Conservation (phyloP, 495 filamentous ascomycete species). For the Rusavskia elegans region DNA sequence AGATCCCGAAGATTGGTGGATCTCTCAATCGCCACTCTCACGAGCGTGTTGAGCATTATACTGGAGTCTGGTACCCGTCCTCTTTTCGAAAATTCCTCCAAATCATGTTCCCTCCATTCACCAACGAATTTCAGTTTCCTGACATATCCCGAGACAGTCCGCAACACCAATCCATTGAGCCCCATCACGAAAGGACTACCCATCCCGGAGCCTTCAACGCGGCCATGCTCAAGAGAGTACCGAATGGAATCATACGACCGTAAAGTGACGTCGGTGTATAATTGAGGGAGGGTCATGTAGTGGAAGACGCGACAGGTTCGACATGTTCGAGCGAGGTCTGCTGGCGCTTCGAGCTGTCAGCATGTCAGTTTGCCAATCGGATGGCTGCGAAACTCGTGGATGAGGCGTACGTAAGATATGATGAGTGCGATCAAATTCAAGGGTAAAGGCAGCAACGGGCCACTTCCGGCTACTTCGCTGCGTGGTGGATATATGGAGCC, state of each 20-base stretch:
- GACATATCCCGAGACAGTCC: slow-evolving; percentile 34
- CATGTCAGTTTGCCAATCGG: slow-evolving; percentile 1
- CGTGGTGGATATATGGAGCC: background rate
- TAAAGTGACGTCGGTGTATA: slow-evolving; percentile 40
- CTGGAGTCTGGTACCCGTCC: slow-evolving; percentile 45
- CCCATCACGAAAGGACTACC: slow-evolving; percentile 49
- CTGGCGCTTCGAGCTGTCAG: slow-evolving; percentile 34
- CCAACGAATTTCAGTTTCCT: slow-evolving; percentile 37
- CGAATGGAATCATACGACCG: slow-evolving; percentile 45
- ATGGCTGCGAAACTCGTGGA: background rate
- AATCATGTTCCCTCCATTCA: slow-evolving; percentile 39
- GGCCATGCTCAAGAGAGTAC: slow-evolving; percentile 31
- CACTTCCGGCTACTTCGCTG: slow-evolving; percentile 10
- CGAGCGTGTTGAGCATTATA: slow-evolving; percentile 46
- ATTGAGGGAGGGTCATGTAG: slow-evolving; percentile 47
- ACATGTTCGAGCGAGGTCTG: slow-evolving; percentile 39
- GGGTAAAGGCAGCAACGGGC: slow-evolving; percentile 29
- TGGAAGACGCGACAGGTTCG: slow-evolving; percentile 47
- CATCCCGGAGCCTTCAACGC: slow-evolving; percentile 43
- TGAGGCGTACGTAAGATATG: slow-evolving; percentile 30
- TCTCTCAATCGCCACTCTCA: slow-evolving; percentile 41
- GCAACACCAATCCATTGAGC: slow-evolving; percentile 42
- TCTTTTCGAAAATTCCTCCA: slow-evolving; percentile 38
- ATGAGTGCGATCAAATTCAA: slow-evolving; percentile 43
- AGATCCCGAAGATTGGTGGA: slow-evolving; percentile 41